Conservation (phyloP, 2,329 filamentous ascomycete species). For the Ramichloridium luteum region DNA sequence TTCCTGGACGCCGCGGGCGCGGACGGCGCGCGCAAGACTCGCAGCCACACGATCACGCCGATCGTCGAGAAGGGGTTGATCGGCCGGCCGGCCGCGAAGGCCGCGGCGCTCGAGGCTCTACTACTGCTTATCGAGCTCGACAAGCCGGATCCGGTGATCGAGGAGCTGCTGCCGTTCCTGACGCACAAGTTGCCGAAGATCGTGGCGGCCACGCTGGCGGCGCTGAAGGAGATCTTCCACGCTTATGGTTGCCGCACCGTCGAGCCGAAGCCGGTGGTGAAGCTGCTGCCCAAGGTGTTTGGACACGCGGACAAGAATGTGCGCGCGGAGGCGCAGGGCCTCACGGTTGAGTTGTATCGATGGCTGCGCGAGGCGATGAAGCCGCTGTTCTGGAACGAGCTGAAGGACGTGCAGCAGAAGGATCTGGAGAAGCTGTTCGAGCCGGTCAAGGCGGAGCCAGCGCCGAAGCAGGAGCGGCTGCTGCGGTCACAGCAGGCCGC, state of each 20-base stretch:
- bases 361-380: constrained; percentile 98
- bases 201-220: constrained; percentile 60
- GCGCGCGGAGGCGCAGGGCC: constrained; percentile 78
- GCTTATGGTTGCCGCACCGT: constrained; percentile 90
- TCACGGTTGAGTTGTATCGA: constrained; percentile 88
- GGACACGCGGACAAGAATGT: constrained; percentile 98
- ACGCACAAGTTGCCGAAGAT: constrained; percentile 87
- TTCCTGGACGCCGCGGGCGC: constrained; percentile 85
- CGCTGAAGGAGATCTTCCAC: constrained; percentile 74
- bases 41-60: constrained; percentile 58
- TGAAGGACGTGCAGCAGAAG: constrained; percentile 89
- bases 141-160: constrained; percentile 69
- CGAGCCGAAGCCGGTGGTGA: constrained; percentile 84
- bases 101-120: constrained; percentile 73
- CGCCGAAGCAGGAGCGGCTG: constrained; percentile 81
- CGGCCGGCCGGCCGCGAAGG: constrained; percentile 77
- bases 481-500: constrained; percentile 82
- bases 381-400: constrained; percentile 87
- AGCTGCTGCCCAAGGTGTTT: constrained; percentile 78
- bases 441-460: constrained; percentile 72
- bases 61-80: constrained; percentile 91
- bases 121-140: constrained; percentile 86
- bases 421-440: constrained; percentile 93
- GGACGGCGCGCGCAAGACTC: constrained; percentile 56
- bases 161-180: constrained; percentile 74